Percentiles rank a stretch among this genome's conserved stretches.
phyloP scores from a whole-genome alignment of 768 basidiomycete genomes.

The Suillus decipiens region DNA sequence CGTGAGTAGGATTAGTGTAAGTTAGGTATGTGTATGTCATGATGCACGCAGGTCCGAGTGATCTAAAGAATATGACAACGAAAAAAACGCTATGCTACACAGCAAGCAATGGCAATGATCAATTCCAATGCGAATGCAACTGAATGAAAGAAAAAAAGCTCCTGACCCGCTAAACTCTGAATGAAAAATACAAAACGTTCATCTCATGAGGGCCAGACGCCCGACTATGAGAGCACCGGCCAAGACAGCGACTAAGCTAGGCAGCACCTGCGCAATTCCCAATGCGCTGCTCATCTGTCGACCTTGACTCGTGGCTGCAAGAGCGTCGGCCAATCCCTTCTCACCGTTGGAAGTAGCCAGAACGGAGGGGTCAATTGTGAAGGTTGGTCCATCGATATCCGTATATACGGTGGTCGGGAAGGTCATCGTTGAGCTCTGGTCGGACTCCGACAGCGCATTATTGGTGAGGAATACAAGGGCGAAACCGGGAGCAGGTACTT shows the following conservation, averaged over 20 bases:
- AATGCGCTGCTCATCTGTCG: conserved; percentile 3
- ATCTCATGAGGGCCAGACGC: conserved; percentile 10
- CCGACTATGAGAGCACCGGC: conserved; percentile 19
- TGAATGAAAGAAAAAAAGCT: conserved; percentile 14
- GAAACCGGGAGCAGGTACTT: conserved; percentile 69
- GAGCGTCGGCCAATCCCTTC: conserved; percentile 29
- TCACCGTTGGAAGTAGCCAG: conserved; percentile 70
- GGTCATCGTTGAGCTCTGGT: conserved; percentile 40
- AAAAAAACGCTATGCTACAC: background rate
- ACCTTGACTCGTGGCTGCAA: conserved; percentile 16
- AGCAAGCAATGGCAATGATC: background rate
- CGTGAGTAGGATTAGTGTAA: background rate
- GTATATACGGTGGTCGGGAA: conserved; percentile 63
- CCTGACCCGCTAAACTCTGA: conserved; percentile 7
- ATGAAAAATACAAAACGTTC: conserved; percentile 1
- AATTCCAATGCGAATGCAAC: conserved; percentile 9
- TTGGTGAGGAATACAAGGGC: conserved; percentile 72
- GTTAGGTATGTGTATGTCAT: background rate
- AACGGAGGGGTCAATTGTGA: conserved; percentile 52
- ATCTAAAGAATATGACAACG: background rate
- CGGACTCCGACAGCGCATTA: conserved; percentile 38
- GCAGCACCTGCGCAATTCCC: conserved; percentile 15
- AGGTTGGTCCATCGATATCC: conserved; percentile 49
- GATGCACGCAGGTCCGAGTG: background rate
- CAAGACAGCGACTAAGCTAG: conserved; percentile 16